phyloP scores from a whole-genome alignment of 805 yeast genomes.

The Saccharomycopsis fermentans region DNA sequence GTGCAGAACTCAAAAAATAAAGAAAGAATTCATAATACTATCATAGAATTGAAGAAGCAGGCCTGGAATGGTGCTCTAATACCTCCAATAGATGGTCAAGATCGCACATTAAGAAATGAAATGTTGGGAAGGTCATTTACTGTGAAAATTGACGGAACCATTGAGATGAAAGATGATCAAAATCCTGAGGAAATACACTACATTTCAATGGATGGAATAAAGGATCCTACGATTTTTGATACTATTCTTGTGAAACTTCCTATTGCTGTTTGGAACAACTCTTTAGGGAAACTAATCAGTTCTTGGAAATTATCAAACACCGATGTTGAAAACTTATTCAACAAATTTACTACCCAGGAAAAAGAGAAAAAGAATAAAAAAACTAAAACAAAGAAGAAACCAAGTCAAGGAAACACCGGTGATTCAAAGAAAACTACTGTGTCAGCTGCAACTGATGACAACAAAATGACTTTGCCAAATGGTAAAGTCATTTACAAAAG shows the following conservation, averaged over 20 bases:
- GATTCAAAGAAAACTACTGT: conserved; percentile 22
- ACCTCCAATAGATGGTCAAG: conserved; percentile 37
- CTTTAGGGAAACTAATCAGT: conserved; percentile 31
- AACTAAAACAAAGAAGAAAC: conserved; percentile 2
- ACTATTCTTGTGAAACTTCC: conserved; percentile 36
- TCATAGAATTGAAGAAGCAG: conserved; percentile 39
- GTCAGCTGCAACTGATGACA: conserved; percentile 31
- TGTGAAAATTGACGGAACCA: conserved; percentile 44
- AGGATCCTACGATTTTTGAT: conserved; percentile 40
- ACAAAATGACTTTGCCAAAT: conserved; percentile 44
- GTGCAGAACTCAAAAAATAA: conserved; percentile 48
- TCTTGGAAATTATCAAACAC: background rate
- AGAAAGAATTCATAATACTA: conserved; percentile 42
- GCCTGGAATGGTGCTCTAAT: conserved; percentile 44
- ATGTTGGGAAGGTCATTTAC: conserved; percentile 41
- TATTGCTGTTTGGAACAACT: conserved; percentile 33
- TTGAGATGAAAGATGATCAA: conserved; percentile 37
- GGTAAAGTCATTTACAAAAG: conserved; percentile 41
- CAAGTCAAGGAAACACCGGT: conserved; percentile 11
- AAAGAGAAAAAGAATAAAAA: background rate
- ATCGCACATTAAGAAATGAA: conserved; percentile 32
- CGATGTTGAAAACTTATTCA: background rate
- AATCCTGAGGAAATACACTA: conserved; percentile 30
- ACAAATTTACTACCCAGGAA: background rate
- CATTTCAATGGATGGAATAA: conserved; percentile 39